These are phyloP conservation scores for Suhomyces guaymorum DNA, from an alignment of 1,139 yeast species.

Conservation along the genomic window DNA sequence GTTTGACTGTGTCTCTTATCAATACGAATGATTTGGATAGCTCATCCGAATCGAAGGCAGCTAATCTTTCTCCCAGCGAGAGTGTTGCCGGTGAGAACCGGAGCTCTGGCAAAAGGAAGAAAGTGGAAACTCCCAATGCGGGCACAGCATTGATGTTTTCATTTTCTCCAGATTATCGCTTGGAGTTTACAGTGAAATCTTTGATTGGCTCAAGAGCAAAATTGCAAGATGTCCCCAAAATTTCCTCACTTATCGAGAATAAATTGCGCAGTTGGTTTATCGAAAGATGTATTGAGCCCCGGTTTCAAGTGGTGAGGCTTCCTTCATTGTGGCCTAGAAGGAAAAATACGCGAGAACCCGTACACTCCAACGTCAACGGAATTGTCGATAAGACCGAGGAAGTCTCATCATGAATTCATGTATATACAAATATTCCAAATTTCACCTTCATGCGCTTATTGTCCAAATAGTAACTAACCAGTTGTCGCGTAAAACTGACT, in stretches of 20 bases:
- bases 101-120: slow-evolving; percentile 3
- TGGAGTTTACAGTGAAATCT: slow-evolving; percentile 84
- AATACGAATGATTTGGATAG: slow-evolving; percentile 48
- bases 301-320: slow-evolving; percentile 77
- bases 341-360: slow-evolving; percentile 59
- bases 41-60: slow-evolving; percentile 1
- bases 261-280: slow-evolving; percentile 86
- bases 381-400: slow-evolving; percentile 16
- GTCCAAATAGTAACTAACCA: background rate
- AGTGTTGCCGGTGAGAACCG: too few species aligned
- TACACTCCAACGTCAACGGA: slow-evolving; percentile 18
- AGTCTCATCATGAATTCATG: background rate
- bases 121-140: slow-evolving; percentile 30
- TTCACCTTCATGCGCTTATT: background rate
- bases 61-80: too few species aligned
- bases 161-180: slow-evolving; percentile 84
- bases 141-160: slow-evolving; percentile 83
- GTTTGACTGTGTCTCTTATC: slow-evolving; percentile 76
- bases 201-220: slow-evolving; percentile 91
- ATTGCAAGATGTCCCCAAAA: slow-evolving; percentile 89
- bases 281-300: slow-evolving; percentile 90
- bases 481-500: too few species aligned
- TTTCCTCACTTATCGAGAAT: slow-evolving; percentile 79
- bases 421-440: background rate
- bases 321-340: slow-evolving; percentile 92